Evolutionary conservation across 2,329 filamentous ascomycete species (phyloP).

Genomic region (Neodidymelliopsis sp.): DNA sequence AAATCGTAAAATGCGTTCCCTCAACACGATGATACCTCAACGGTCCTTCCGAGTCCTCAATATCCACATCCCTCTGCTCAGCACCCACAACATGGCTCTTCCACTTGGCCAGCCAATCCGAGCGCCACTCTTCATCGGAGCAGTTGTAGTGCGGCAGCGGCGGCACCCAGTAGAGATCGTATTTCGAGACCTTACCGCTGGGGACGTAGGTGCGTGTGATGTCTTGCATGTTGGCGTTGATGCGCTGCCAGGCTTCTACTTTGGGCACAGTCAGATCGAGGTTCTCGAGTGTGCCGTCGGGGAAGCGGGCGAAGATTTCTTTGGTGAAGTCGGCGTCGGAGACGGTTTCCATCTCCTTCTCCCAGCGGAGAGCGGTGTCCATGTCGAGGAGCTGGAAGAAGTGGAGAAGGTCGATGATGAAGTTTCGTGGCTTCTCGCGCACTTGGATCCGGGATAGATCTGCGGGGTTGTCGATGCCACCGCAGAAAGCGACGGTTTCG

Average conservation of each 20-base stretch:
- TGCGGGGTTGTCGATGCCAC: slow-evolving; percentile 16
- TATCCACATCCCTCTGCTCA: slow-evolving; percentile 5
- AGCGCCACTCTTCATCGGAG: slow-evolving; percentile 11
- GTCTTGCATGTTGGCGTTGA: slow-evolving; percentile 14
- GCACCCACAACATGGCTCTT: slow-evolving; percentile 10
- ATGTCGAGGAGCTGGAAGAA: slow-evolving; percentile 11
- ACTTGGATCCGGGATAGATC: slow-evolving; percentile 11
- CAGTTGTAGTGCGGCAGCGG: slow-evolving; percentile 14
- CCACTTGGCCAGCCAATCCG: slow-evolving; percentile 13
- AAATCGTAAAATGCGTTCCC: slow-evolving; percentile 16
- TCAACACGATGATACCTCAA: slow-evolving; percentile 11
- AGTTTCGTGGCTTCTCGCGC: slow-evolving; percentile 7
- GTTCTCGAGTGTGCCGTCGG: slow-evolving; percentile 14
- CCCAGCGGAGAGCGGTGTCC: slow-evolving; percentile 10
- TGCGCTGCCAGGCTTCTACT: slow-evolving; percentile 13
- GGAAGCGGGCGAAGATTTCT: slow-evolving; percentile 12
- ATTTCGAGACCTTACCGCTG: slow-evolving; percentile 7
- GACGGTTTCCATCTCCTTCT: slow-evolving; percentile 9
- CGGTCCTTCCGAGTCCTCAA: not conserved
- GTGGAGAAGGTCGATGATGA: slow-evolving; percentile 17
- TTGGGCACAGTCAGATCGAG: slow-evolving; percentile 12
- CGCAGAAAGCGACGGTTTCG: slow-evolving; percentile 11
- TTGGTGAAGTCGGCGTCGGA: slow-evolving; percentile 4
- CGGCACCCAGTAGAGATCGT: slow-evolving; percentile 16
- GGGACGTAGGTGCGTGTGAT: slow-evolving; percentile 11